Base-by-base conservation (phyloP, 352 stramenopile species). In the Nothophytophthora sp. region DNA sequence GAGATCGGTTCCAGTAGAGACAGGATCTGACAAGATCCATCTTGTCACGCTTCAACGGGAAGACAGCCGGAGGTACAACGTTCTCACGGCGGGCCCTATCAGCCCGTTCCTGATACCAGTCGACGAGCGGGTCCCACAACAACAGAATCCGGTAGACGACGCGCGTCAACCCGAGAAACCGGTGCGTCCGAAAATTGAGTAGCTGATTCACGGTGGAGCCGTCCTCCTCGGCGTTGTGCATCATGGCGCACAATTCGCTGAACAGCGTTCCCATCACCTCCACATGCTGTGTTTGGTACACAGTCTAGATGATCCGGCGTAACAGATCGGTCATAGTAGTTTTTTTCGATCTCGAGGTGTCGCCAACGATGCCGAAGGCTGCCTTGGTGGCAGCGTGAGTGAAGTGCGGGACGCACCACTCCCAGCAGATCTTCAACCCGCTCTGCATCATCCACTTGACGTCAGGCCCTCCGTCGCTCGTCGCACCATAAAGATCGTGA, bases 321-420 rank as follows among this genome's bases (percentile, higher is more conserved):
- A 65, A 49, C 29, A 68, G 16, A 5, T 63, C 40, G 0, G 49
- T 56, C 34, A 70, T 42, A n/a, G 45, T 46, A 16, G 50, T 40
- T 23, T 73, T 69, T 5, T 32, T 18, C 1, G 24, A 45, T 15
- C 22, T 34, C n/a, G 34, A 52, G 2, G n/a, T n/a, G 23, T 49
- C 39, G 2, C 32, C 50, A 23, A 50, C 40, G 8, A 72, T 27
- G 4, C 53, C 63, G 44, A 55, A 75, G 2, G 65, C 55, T 16
- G 30, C 28, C 35, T 68, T 75, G 3, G 46, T 69, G 0, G 56
- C 49, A 13, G 49, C 52, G 33, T 61, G 60, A 4, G 47, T 42
- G 37, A 65, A 46, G 13, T 67, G 52, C 6, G 56, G 32, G 15
- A 68, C 37, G 15, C 60, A 63, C 45, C 49, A 57, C 24, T 58